Conservation (phyloP, 1,284 basidiomycete species). For the Rhodotorula sp. region DNA sequence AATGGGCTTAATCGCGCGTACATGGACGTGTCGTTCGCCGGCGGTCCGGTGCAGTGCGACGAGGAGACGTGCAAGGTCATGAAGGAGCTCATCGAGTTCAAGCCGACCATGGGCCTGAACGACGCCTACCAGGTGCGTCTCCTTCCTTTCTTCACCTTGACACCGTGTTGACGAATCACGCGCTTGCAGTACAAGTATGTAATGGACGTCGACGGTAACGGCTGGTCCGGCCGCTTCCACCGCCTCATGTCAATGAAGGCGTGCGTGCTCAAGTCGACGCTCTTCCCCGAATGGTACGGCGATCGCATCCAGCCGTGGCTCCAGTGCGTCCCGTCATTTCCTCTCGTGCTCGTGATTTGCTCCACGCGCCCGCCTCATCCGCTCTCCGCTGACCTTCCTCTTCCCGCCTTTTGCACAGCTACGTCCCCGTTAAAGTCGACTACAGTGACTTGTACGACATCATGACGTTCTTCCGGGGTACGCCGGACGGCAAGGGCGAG, state of each 20-base stretch:
- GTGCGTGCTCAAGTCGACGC: slow-evolving; percentile 45
- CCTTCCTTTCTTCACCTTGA: background rate
- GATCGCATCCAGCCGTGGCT: slow-evolving; percentile 47
- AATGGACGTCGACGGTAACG: slow-evolving; percentile 48
- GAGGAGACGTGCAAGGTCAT: slow-evolving; percentile 46
- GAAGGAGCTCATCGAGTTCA: slow-evolving; percentile 44
- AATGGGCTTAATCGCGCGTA: slow-evolving; percentile 34
- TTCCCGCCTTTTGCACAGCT: slow-evolving; percentile 15
- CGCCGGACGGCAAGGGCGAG: slow-evolving; percentile 29
- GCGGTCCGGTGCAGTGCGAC: slow-evolving; percentile 48
- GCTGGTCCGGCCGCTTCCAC: slow-evolving; percentile 47
- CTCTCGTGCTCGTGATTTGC: slow-evolving; percentile 49
- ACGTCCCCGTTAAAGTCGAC: slow-evolving; percentile 54
- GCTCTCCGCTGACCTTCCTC: background rate
- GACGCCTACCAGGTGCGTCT: slow-evolving; percentile 41
- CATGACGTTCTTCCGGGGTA: slow-evolving; percentile 62
- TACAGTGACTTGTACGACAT: slow-evolving; percentile 58
- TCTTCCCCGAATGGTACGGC: slow-evolving; percentile 48
- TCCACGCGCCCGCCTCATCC: too few relatives aligned
- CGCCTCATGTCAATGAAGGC: slow-evolving; percentile 47
- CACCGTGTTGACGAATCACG: background rate
- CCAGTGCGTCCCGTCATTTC: slow-evolving; percentile 35
- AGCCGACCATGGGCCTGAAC: slow-evolving; percentile 46
- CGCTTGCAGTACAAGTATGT: slow-evolving; percentile 46
- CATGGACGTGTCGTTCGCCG: slow-evolving; percentile 45